phyloP scores from a whole-genome alignment of 306 rosid genomes.

The Neltuma alba region DNA sequence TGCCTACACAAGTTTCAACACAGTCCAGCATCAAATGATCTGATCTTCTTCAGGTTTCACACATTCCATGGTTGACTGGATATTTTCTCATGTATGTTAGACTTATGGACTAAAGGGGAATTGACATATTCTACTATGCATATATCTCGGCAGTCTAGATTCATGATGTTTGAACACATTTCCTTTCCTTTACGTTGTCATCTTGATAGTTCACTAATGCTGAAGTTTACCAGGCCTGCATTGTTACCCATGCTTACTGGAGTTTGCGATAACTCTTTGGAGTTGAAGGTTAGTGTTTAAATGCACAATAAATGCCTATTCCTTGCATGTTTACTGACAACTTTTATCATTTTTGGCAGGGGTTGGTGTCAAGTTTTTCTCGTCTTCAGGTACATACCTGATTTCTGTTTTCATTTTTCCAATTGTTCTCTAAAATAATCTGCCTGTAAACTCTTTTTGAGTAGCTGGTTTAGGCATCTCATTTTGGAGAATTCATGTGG shows the following conservation, averaged over 20 bases:
- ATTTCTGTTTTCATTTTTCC: slow-evolving; percentile 13
- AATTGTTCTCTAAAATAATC: slow-evolving; percentile 25
- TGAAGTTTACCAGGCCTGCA: slow-evolving; percentile 65
- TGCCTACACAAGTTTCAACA: slow-evolving; percentile 20
- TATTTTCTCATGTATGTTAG: slow-evolving; percentile 20
- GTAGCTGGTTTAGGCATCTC: slow-evolving; percentile 18
- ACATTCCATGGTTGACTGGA: slow-evolving; percentile 22
- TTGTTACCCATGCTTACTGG: slow-evolving; percentile 49
- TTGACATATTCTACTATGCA: slow-evolving; percentile 22
- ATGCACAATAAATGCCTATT: slow-evolving; percentile 27
- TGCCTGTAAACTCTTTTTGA: slow-evolving; percentile 24
- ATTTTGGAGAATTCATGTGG: slow-evolving; percentile 6
- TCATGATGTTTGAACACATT: background rate
- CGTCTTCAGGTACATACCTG: slow-evolving; percentile 68
- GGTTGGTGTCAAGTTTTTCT: slow-evolving; percentile 68
- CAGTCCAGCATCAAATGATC: slow-evolving; percentile 17
- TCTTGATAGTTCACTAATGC: slow-evolving; percentile 43
- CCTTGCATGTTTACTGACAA: slow-evolving; percentile 42
- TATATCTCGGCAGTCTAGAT: background rate
- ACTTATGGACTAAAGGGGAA: slow-evolving; percentile 15
- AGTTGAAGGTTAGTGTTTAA: slow-evolving; percentile 67
- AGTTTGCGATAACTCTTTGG: slow-evolving; percentile 48
- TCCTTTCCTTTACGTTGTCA: slow-evolving; percentile 18
- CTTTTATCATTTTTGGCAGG: slow-evolving; percentile 49
- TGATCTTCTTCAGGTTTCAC: slow-evolving; percentile 8